phyloP scores from a whole-genome alignment of 108 stramenopile species.

The Aurantiochytrium sp. region DNA sequence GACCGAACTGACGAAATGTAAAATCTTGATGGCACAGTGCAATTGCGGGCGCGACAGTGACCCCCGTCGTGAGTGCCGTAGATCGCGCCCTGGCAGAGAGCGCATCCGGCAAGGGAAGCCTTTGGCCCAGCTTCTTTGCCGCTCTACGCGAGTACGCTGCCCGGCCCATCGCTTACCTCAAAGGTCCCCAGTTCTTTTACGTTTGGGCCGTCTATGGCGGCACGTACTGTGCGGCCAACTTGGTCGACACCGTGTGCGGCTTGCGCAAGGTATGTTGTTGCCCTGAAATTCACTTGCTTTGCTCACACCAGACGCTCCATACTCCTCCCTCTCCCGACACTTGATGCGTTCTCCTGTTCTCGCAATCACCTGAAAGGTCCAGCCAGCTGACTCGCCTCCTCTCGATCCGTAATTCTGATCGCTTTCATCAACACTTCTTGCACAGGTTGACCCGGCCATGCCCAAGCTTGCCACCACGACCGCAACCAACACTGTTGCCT shows the following conservation, averaged over 20 bases:
- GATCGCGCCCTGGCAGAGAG: slow-evolving; percentile 8
- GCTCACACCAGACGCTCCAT: no score
- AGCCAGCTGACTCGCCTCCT: no score
- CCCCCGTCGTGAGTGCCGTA: neutral
- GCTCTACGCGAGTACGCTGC: neutral
- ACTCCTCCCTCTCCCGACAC: no score
- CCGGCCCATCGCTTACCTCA: slow-evolving; percentile 18
- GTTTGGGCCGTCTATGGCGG: slow-evolving; percentile 25
- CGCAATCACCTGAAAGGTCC: no score
- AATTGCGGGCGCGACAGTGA: neutral
- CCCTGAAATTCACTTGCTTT: no score
- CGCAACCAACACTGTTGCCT: slow-evolving; percentile 4
- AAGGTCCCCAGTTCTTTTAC: slow-evolving; percentile 16
- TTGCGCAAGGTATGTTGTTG: neutral
- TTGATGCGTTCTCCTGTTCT: no score
- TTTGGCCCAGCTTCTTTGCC: neutral
- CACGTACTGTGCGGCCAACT: slow-evolving; percentile 21
- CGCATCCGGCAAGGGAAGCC: neutral
- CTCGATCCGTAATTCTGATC: no score
- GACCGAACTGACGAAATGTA: neutral
- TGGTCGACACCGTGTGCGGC: slow-evolving; percentile 21
- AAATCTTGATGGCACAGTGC: neutral
- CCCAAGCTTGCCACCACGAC: slow-evolving; percentile 16
- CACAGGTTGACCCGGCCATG: neutral
- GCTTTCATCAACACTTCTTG: no score